phyloP scores from a whole-genome alignment of 805 yeast species.

The Starmerella riodocensis region DNA sequence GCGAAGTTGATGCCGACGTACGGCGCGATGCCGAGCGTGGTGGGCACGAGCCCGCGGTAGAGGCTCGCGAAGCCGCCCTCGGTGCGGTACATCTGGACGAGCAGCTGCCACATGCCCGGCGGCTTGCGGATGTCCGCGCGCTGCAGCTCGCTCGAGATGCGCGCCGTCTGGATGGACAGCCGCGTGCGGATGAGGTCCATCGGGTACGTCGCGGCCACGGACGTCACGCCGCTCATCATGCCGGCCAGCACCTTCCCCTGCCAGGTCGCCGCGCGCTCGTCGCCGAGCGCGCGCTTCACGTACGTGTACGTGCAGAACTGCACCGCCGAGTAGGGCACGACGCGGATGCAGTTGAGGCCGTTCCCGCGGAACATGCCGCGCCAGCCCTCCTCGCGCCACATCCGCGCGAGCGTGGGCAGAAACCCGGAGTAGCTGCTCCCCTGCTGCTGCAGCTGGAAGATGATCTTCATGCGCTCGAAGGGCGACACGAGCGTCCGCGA shows the following conservation, averaged over 20 bases:
- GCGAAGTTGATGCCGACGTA: slow-evolving; percentile 89
- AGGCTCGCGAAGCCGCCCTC: slow-evolving; percentile 78
- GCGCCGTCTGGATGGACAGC: slow-evolving; percentile 78
- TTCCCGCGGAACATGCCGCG: slow-evolving; percentile 84
- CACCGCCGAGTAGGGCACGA: slow-evolving; percentile 87
- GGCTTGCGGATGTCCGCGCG: slow-evolving; percentile 32
- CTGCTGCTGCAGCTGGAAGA: slow-evolving; percentile 76
- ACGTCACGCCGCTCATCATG: slow-evolving; percentile 62
- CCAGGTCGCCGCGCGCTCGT: slow-evolving; percentile 22
- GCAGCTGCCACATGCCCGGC: slow-evolving; percentile 56
- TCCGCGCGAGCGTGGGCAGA: slow-evolving; percentile 57
- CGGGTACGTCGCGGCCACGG: slow-evolving; percentile 80
- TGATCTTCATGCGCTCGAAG: slow-evolving; percentile 82
- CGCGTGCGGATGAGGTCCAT: slow-evolving; percentile 84
- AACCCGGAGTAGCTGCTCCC: slow-evolving; percentile 42
- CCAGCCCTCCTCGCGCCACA: slow-evolving; percentile 87
- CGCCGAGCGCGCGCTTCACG: slow-evolving; percentile 34
- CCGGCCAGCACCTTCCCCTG: slow-evolving; percentile 46
- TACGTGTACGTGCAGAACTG: slow-evolving; percentile 76
- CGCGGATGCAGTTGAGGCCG: slow-evolving; percentile 75
- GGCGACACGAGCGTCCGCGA: slow-evolving; percentile 91
- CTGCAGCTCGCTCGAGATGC: slow-evolving; percentile 24
- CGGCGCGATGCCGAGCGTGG: slow-evolving; percentile 88
- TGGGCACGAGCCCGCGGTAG: slow-evolving; percentile 80
- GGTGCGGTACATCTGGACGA: slow-evolving; percentile 43